A percentile compares a stretch with the other conserved stretches of the same genome.
Evolutionary conservation across 2,329 filamentous ascomycete species (phyloP).

Genomic region (Hypoxylon sp.): DNA sequence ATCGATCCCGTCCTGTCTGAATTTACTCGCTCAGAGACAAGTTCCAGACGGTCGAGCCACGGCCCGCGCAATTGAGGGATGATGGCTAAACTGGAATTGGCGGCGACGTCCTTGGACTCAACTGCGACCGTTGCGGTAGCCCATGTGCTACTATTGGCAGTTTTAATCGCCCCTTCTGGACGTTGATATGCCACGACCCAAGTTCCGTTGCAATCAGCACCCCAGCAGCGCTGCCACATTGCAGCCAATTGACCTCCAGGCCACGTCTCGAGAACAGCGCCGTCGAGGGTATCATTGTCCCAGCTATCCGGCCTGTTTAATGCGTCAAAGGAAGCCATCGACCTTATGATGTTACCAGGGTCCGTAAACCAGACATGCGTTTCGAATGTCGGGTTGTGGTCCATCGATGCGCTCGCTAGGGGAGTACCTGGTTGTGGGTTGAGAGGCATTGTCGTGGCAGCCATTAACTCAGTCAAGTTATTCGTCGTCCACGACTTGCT

Average conservation of each 20-base stretch:
- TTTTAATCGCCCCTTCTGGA: slow-evolving; percentile 47
- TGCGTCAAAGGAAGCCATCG: slow-evolving; percentile 40
- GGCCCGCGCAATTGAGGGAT: slow-evolving; percentile 40
- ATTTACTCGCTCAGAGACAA: slow-evolving; percentile 38
- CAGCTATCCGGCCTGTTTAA: slow-evolving; percentile 43
- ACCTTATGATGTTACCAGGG: slow-evolving; percentile 41
- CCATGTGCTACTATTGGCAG: slow-evolving; percentile 47
- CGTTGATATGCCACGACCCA: slow-evolving; percentile 50
- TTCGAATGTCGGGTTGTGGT: slow-evolving; percentile 30
- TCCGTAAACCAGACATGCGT: slow-evolving; percentile 48
- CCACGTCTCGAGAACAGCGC: slow-evolving; percentile 39
- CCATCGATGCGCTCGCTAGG: slow-evolving; percentile 46
- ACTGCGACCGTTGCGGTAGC: slow-evolving; percentile 41
- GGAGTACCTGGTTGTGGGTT: slow-evolving; percentile 45
- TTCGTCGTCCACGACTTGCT: slow-evolving; percentile 48
- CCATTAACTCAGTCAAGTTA: slow-evolving; percentile 47
- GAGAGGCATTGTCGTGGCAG: slow-evolving; percentile 43
- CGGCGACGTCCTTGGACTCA: slow-evolving; percentile 36
- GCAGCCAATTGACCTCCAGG: slow-evolving; percentile 47
- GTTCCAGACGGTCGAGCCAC: slow-evolving; percentile 41
- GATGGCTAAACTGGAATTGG: slow-evolving; percentile 48
- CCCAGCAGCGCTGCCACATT: slow-evolving; percentile 46
- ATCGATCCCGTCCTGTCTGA: slow-evolving; percentile 36
- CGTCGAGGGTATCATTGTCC: slow-evolving; percentile 44
- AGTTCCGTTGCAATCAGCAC: slow-evolving; percentile 31